A percentile compares a stretch with the other conserved stretches of the same genome.
phyloP scores from a whole-genome alignment of 1,139 yeast genomes.

The Yamadazyma spencermartinsiae region DNA sequence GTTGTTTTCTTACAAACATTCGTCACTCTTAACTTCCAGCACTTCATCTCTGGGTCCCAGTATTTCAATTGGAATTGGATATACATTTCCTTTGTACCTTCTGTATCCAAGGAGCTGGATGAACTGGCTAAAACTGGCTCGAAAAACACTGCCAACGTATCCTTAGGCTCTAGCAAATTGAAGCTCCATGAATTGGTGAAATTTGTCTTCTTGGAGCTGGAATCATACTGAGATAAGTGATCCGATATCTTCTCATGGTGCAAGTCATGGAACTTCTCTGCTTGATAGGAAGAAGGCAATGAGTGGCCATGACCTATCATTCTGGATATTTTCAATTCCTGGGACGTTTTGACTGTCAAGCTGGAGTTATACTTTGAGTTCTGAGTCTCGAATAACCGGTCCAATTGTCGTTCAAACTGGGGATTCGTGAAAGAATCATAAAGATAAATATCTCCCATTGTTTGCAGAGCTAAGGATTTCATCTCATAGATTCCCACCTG shows the following conservation, averaged over 20 bases:
- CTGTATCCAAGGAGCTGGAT: constrained; percentile 17
- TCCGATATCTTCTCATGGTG: constrained; percentile 39
- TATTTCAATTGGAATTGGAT: constrained; percentile 35
- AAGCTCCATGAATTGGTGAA: constrained; percentile 42
- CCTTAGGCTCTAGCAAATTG: constrained; percentile 21
- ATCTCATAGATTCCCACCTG: constrained; percentile 45
- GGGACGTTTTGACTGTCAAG: constrained; percentile 35
- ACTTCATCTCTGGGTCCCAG: constrained; percentile 22
- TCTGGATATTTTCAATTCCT: constrained; percentile 29
- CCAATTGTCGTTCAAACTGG: constrained; percentile 18
- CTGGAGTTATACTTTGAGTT: constrained; percentile 13
- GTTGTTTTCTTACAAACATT: constrained; percentile 36
- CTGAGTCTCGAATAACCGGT: constrained; percentile 3
- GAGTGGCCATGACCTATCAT: constrained; percentile 31
- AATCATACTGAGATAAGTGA: constrained; percentile 31
- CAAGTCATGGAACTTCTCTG: constrained; percentile 21
- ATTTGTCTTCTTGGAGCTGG: constrained; percentile 26
- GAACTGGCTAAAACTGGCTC: constrained; percentile 33
- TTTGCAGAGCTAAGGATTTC: constrained; percentile 29
- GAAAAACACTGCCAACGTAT: constrained; percentile 32
- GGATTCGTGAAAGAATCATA: constrained; percentile 26
- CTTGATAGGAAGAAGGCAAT: constrained; percentile 35
- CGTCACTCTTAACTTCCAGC: constrained; percentile 30
- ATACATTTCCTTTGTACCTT: constrained; percentile 23
- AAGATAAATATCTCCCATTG: constrained; percentile 32